A percentile compares a stretch with the other conserved stretches of the same genome.
These are phyloP conservation scores for Sphaerobolus stellatus DNA, from an alignment of 1,284 basidiomycete species.

Conservation along the genomic window DNA sequence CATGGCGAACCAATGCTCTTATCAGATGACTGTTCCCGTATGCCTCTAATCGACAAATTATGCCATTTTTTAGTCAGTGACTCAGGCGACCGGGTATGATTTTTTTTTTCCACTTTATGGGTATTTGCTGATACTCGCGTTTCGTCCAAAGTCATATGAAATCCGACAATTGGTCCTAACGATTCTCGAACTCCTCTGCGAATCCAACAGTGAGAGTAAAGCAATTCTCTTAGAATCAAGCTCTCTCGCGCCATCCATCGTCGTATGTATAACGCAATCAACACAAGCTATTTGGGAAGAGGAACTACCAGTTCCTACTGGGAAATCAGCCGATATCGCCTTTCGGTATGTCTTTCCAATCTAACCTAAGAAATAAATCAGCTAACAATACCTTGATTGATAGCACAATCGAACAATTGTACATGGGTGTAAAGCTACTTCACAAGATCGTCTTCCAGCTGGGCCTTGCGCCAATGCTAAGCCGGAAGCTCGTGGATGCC, in stretches of 20 bases:
- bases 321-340: constrained; percentile 27
- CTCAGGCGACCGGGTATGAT: too few species aligned
- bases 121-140: too few species aligned
- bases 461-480: constrained; percentile 47
- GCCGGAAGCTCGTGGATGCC: constrained; percentile 53
- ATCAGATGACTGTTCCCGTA: too few species aligned
- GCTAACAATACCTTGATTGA: not conserved
- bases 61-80: too few species aligned
- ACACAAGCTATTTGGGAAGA: constrained; percentile 66
- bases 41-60: too few species aligned
- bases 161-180: too few species aligned
- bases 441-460: constrained; percentile 56
- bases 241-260: constrained; percentile 59
- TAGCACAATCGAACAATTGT: constrained; percentile 52
- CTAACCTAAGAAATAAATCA: too few species aligned
- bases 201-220: too few species aligned
- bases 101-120: too few species aligned
- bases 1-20: too few species aligned
- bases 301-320: constrained; percentile 39
- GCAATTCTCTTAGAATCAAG: constrained; percentile 54
- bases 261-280: constrained; percentile 53
- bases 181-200: too few species aligned
- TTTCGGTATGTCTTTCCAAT: constrained; percentile 30
- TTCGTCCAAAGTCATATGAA: too few species aligned
- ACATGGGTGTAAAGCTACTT: constrained; percentile 55